These are phyloP conservation scores for Wickerhamiella vanderwaltii DNA, from an alignment of 805 yeast species.

Conservation along the genomic window DNA sequence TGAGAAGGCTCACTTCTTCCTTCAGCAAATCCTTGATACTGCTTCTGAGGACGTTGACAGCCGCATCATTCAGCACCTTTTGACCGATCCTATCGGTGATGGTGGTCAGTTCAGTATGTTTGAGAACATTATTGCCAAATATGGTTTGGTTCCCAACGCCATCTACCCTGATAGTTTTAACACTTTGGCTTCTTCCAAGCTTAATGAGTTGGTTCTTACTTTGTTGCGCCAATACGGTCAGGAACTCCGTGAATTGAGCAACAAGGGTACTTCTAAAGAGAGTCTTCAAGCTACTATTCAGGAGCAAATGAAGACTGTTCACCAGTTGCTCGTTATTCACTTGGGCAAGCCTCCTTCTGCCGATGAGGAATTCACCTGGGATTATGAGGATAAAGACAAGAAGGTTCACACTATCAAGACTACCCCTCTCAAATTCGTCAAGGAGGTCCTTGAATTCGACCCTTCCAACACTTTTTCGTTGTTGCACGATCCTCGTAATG, in stretches of 20 bases:
- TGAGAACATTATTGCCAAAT: constrained; percentile 61
- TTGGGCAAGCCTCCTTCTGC: constrained; percentile 75
- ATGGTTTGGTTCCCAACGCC: constrained; percentile 68
- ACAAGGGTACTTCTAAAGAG: constrained; percentile 32
- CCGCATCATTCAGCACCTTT: constrained; percentile 52
- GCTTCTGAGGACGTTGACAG: constrained; percentile 54
- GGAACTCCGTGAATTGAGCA: constrained; percentile 42
- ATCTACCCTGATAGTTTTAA: constrained; percentile 58
- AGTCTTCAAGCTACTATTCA: constrained; percentile 29
- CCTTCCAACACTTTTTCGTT: constrained; percentile 47
- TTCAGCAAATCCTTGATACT: constrained; percentile 66
- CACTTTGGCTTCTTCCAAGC: constrained; percentile 37
- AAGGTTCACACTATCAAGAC: constrained; percentile 34
- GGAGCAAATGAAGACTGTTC: constrained; percentile 46
- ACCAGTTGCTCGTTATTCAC: constrained; percentile 51
- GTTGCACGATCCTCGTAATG: constrained; percentile 74
- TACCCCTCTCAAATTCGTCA: constrained; percentile 57
- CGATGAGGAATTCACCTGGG: constrained; percentile 57
- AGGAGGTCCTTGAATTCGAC: constrained; percentile 41
- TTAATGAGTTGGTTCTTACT: constrained; percentile 53
- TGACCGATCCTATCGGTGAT: constrained; percentile 57
- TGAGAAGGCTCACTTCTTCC: constrained; percentile 70
- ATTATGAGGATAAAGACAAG: constrained; percentile 60
- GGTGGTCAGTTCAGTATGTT: constrained; percentile 89
- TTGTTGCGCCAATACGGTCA: constrained; percentile 72